These are phyloP conservation scores for Ophiostoma himal-ulmi DNA, from an alignment of 2,329 filamentous ascomycete species.

Conservation along the genomic window DNA sequence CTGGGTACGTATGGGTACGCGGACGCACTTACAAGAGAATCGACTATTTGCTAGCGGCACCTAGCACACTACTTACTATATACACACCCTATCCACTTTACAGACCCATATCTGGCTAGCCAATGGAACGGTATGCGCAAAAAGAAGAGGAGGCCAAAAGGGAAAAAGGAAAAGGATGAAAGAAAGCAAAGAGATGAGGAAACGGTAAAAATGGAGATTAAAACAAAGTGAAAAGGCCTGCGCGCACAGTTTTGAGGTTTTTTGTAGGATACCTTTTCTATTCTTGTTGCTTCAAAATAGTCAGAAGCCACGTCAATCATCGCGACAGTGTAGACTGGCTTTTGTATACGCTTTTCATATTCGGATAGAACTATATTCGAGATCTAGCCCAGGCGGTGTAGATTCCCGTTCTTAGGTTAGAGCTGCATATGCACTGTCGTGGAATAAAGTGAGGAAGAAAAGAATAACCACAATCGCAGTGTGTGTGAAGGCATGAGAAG, in stretches of 20 bases:
- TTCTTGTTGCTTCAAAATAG: background rate
- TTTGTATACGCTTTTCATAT: background rate
- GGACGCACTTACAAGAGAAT: constrained; percentile 8
- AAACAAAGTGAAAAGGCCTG: background rate
- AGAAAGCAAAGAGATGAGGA: background rate
- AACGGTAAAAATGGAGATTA: background rate
- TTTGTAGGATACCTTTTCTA: background rate
- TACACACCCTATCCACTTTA: constrained; percentile 15
- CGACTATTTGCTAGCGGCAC: constrained; percentile 6
- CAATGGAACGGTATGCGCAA: constrained; percentile 20
- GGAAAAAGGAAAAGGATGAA: background rate
- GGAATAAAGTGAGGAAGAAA: background rate
- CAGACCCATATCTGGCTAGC: background rate
- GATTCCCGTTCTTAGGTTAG: background rate
- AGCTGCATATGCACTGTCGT: constrained; percentile 5
- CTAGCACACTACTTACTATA: background rate
- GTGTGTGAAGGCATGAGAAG: background rate
- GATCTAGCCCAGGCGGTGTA: background rate
- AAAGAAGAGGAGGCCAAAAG: background rate
- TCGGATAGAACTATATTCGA: background rate
- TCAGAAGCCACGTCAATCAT: too few species aligned
- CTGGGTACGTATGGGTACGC: background rate
- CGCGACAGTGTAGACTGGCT: too few species aligned
- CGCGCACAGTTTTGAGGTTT: background rate
- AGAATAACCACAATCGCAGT: background rate